Percentiles rank a stretch among this genome's conserved stretches.
Evolutionary conservation across 371 early-diverging fungal species (phyloP).

Genomic region (Mortierella sp.): DNA sequence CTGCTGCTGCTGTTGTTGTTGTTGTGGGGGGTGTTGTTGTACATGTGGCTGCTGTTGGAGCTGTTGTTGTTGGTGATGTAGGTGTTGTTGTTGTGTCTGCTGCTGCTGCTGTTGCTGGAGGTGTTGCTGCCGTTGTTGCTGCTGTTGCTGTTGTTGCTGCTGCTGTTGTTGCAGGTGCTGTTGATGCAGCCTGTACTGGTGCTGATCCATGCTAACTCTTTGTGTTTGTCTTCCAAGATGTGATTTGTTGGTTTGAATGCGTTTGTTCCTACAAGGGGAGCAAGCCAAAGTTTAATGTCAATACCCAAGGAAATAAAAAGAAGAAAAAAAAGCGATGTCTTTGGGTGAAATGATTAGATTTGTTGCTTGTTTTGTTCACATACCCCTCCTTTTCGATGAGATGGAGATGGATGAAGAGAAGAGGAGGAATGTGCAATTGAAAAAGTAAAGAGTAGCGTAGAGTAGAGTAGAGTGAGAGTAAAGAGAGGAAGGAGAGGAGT

Average conservation of each 20-base stretch:
- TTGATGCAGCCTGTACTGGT: constrained; percentile 6
- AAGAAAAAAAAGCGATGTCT: too few relatives aligned
- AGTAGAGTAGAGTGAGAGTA: too few relatives aligned
- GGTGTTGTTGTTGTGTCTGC: background rate
- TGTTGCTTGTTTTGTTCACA: too few relatives aligned
- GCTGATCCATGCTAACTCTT: constrained; percentile 27
- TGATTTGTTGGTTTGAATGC: too few relatives aligned
- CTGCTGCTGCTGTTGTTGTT: background rate
- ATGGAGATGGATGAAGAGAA: background rate
- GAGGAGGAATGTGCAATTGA: too few relatives aligned
- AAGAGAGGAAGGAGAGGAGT: background rate
- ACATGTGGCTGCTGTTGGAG: constrained; percentile 4
- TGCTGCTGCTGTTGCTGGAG: constrained; percentile 13
- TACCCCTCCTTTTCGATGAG: background rate
- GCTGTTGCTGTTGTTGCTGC: constrained; percentile 1
- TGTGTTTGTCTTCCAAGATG: too few relatives aligned
- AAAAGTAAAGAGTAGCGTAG: too few relatives aligned
- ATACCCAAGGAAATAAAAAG: too few relatives aligned
- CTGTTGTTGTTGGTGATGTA: constrained; percentile 15
- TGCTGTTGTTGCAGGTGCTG: constrained; percentile 13
- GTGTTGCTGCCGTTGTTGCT: constrained; percentile 7
- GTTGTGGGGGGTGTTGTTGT: background rate
- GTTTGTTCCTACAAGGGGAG: background rate
- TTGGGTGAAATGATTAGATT: background rate
- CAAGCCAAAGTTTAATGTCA: too few relatives aligned